phyloP scores from a whole-genome alignment of 805 yeast species.

The Candida taoyuanica region DNA sequence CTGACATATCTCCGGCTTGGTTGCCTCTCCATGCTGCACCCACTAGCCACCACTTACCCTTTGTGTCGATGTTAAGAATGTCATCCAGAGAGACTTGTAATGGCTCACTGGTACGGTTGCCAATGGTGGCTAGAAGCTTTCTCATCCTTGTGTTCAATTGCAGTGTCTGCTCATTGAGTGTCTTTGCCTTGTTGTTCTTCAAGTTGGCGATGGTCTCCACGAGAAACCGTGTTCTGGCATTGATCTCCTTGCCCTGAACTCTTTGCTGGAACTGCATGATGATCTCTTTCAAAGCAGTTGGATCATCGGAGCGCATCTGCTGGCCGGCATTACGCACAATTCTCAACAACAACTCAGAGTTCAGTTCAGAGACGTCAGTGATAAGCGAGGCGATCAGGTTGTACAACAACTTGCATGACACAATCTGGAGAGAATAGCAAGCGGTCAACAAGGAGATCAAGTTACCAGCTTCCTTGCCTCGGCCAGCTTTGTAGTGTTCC shows the following conservation, averaged over 20 bases:
- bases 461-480: conserved; percentile 54
- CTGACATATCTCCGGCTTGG: conserved; percentile 23
- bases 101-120: conserved; percentile 56
- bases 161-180: conserved; percentile 44
- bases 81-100: conserved; percentile 81
- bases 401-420: conserved; percentile 70
- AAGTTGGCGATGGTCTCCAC: conserved; percentile 81
- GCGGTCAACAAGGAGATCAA: conserved; percentile 70
- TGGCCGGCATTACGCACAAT: conserved; percentile 74
- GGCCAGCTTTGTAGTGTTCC: conserved; percentile 34
- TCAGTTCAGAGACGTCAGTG: conserved; percentile 55
- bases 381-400: conserved; percentile 61
- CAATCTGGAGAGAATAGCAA: conserved; percentile 70
- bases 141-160: conserved; percentile 54
- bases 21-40: conserved; percentile 96
- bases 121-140: conserved; percentile 54
- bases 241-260: conserved; percentile 32
- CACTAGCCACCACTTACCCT: conserved; percentile 98
- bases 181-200: conserved; percentile 76
- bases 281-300: conserved; percentile 77
- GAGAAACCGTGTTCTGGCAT: conserved; percentile 73
- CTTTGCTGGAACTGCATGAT: conserved; percentile 48
- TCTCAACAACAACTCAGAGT: conserved; percentile 73
- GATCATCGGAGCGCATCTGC: conserved; percentile 87
- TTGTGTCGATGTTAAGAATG: conserved; percentile 66